Evolutionary conservation across 371 early-diverging fungal species (phyloP), one percentile per base, ranked within the genome.

Genomic region (Blastocladiella emersonii): DNA sequence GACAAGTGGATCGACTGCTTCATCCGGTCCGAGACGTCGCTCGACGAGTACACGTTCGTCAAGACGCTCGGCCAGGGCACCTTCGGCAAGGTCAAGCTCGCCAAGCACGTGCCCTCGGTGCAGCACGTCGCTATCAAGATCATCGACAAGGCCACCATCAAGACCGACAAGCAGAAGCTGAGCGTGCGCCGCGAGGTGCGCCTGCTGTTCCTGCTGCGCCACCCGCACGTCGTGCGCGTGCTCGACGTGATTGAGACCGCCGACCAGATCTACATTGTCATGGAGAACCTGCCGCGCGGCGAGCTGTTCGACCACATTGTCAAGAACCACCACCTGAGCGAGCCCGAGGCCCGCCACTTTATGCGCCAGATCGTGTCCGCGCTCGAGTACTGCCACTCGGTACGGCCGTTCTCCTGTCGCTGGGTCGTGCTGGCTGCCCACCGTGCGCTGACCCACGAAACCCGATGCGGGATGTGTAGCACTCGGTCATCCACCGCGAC

Each of bases 401-500:
- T 66, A 34, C 27, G 57, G 25, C 43, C 30, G n/a, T n/a, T 41
- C 19, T 10, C 3, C 19, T 15, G 41, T 21, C 15, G 4, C 19
- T 41, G 1, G 41, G 3, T 15, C 19, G 41, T 8, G 41, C 0
- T 41, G 4, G 2, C 41, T 17, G 41, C 41, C 41, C 0, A 17
- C n/a, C n/a, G n/a, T n/a, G n/a, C n/a, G n/a, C n/a, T n/a, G n/a
- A n/a, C n/a, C n/a, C n/a, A n/a, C n/a, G n/a, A 0, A 41, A 17
- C 41, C 1, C 19, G 41, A 41, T 41, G 41, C 41, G 56, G 13
- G 56, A 32, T 30, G 19, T 56, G 7, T 79, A 88, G 68, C 90
- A 90, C 43, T 79, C 81, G 34, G 88, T 98, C 72, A 97, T 98
- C 49, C 98, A 99, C 71, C 80, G 99, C 63, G 99, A 99, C 74